Percentiles rank a stretch among this genome's conserved stretches.
Evolutionary conservation across 495 filamentous ascomycete species (phyloP).

Genomic region (Trichoderma erinaceum): DNA sequence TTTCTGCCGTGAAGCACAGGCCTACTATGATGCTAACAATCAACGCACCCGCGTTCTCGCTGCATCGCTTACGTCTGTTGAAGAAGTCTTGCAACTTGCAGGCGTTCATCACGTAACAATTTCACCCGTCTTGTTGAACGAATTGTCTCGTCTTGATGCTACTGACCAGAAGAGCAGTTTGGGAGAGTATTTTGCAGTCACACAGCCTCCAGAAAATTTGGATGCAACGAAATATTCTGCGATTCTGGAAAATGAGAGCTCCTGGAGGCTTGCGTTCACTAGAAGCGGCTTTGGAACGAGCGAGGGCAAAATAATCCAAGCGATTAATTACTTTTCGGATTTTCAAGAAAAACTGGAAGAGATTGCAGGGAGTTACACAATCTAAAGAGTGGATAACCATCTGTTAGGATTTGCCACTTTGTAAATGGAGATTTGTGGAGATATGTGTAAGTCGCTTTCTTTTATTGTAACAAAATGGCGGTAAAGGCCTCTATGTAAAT

Average conservation of each 20-base stretch:
- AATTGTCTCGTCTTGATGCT: background rate
- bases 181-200: background rate
- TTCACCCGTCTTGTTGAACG: constrained; percentile 40
- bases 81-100: constrained; percentile 53
- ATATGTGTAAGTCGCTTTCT: too few species aligned
- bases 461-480: too few species aligned
- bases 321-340: constrained; percentile 56
- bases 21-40: constrained; percentile 40
- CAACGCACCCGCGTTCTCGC: constrained; percentile 49
- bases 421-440: too few species aligned
- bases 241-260: constrained; percentile 36
- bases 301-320: constrained; percentile 50
- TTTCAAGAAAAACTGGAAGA: constrained; percentile 50
- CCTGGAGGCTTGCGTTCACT: constrained; percentile 46
- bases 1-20: constrained; percentile 47
- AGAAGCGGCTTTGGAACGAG: constrained; percentile 41
- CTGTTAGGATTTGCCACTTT: background rate
- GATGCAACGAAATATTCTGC: constrained; percentile 29
- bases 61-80: constrained; percentile 49
- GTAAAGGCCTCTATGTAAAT: too few species aligned
- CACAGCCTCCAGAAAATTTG: background rate
- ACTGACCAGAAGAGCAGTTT: background rate
- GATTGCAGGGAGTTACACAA: constrained; percentile 28
- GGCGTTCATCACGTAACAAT: constrained; percentile 55
- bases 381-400: background rate